Evolutionary conservation across 352 stramenopile genomes (phyloP).

Genomic region (Elongisporangium senticosum): DNA sequence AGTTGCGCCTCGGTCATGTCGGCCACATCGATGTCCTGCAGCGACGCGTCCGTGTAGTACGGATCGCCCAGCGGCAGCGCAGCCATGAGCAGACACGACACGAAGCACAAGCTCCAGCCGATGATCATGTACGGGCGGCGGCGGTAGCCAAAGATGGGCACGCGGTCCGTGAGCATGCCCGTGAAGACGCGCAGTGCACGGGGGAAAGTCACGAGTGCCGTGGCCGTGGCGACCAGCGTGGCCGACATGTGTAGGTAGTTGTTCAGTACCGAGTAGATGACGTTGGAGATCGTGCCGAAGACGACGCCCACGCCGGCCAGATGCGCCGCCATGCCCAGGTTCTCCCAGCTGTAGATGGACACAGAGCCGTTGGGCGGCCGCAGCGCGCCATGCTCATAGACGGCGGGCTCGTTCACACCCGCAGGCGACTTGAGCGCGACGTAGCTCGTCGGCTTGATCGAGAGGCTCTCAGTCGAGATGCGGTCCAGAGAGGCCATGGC

Average conservation of each 20-base stretch:
- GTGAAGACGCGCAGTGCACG: conserved; percentile 46
- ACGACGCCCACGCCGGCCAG: conserved; percentile 33
- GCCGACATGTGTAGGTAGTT: conserved; percentile 55
- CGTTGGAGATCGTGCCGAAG: conserved; percentile 23
- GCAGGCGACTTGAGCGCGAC: too few species aligned
- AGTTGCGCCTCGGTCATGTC: conserved; percentile 30
- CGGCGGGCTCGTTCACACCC: too few species aligned
- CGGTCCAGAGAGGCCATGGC: too few species aligned
- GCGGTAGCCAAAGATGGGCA: conserved; percentile 70
- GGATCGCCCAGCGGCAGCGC: conserved; percentile 31
- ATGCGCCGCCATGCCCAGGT: conserved; percentile 39
- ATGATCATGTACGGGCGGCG: conserved; percentile 79
- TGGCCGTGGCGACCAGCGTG: conserved; percentile 31
- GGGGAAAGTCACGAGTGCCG: conserved; percentile 33
- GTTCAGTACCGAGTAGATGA: conserved; percentile 50
- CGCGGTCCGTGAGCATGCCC: conserved; percentile 63
- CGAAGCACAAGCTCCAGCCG: conserved; percentile 38
- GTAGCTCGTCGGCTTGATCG: too few species aligned
- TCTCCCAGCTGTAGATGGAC: conserved; percentile 20
- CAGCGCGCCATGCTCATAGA: too few species aligned
- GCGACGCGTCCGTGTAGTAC: conserved; percentile 30
- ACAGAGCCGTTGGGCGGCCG: conserved; percentile 7
- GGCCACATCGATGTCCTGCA: conserved; percentile 14
- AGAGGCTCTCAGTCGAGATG: too few species aligned
- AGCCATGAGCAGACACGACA: conserved; percentile 35